Conservation (phyloP, 805 yeast genomes). For the Cephaloascus fragrans region DNA sequence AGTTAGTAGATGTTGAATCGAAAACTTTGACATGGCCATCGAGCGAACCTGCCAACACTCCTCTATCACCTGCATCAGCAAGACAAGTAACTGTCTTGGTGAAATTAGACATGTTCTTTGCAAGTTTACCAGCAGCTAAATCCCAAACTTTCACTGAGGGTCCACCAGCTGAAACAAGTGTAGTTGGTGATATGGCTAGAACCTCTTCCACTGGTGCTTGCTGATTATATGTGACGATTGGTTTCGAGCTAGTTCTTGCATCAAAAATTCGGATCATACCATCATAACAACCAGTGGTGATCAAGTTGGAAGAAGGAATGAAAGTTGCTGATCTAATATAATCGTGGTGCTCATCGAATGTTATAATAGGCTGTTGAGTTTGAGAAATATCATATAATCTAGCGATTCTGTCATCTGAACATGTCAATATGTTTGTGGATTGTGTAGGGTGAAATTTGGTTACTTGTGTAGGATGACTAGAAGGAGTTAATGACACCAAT, state of each 20-base stretch:
- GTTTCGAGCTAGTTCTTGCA: constrained; percentile 44
- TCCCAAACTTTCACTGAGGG: constrained; percentile 88
- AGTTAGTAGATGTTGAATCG: constrained; percentile 59
- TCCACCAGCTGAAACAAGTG: constrained; percentile 73
- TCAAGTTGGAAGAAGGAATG: constrained; percentile 68
- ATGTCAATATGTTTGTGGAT: constrained; percentile 69
- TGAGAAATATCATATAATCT: constrained; percentile 83
- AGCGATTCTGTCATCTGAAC: constrained; percentile 84
- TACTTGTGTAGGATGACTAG: constrained; percentile 84
- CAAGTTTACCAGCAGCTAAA: constrained; percentile 61
- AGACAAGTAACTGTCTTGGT: constrained; percentile 89
- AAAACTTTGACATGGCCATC: constrained; percentile 97
- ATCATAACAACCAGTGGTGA: constrained; percentile 94
- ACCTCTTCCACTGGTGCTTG: constrained; percentile 80
- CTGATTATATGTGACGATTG: constrained; percentile 62
- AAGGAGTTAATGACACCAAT: constrained; percentile 72
- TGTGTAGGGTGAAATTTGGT: constrained; percentile 81
- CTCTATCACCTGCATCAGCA: constrained; percentile 61
- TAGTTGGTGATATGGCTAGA: constrained; percentile 63
- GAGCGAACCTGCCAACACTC: constrained; percentile 86
- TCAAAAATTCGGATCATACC: constrained; percentile 80
- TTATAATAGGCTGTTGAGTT: constrained; percentile 60
- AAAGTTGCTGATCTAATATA: constrained; percentile 78
- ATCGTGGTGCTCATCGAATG: constrained; percentile 72
- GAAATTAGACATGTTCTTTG: constrained; percentile 73